These are phyloP conservation scores for Hypoxylon rubiginosum DNA, from an alignment of 2,329 filamentous ascomycete genomes.

Conservation along the genomic window DNA sequence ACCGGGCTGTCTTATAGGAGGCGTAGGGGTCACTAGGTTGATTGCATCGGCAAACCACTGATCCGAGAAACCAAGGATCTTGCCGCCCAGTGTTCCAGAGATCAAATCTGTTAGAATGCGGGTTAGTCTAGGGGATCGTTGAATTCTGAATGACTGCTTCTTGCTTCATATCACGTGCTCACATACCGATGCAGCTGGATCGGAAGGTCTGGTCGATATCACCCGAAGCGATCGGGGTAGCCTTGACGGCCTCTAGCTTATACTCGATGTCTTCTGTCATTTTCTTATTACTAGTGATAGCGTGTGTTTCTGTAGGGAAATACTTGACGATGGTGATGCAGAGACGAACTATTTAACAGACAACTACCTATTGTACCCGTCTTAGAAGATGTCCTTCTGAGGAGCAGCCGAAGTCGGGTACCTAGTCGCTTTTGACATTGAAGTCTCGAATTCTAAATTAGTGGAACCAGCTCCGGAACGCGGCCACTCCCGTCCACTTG, in stretches of 20 bases:
- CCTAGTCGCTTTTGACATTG: conserved; percentile 41
- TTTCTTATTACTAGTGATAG: not conserved
- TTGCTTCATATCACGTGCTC: conserved; percentile 7
- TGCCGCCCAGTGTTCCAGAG: conserved; percentile 72
- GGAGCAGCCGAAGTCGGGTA: conserved; percentile 14
- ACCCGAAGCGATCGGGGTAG: conserved; percentile 62
- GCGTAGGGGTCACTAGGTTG: conserved; percentile 74
- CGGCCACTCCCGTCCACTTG: conserved; percentile 42
- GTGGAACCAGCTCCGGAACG: conserved; percentile 45
- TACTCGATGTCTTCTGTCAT: conserved; percentile 64
- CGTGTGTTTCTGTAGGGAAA: conserved; percentile 8
- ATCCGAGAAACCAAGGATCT: conserved; percentile 74
- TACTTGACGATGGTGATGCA: conserved; percentile 8
- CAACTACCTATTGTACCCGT: not conserved
- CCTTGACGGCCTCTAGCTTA: conserved; percentile 67
- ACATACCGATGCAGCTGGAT: conserved; percentile 72
- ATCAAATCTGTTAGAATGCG: conserved; percentile 64
- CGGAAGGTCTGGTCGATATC: conserved; percentile 73
- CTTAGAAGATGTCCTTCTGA: conserved; percentile 7
- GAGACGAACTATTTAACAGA: conserved; percentile 7
- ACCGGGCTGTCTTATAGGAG: conserved; percentile 73
- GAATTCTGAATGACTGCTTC: not conserved
- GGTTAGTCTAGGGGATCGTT: conserved; percentile 34
- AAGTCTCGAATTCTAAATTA: conserved; percentile 26
- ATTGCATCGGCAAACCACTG: conserved; percentile 77